These are phyloP conservation scores for Remersonia thermophila DNA, from an alignment of 2,329 filamentous ascomycete genomes.

Conservation along the genomic window DNA sequence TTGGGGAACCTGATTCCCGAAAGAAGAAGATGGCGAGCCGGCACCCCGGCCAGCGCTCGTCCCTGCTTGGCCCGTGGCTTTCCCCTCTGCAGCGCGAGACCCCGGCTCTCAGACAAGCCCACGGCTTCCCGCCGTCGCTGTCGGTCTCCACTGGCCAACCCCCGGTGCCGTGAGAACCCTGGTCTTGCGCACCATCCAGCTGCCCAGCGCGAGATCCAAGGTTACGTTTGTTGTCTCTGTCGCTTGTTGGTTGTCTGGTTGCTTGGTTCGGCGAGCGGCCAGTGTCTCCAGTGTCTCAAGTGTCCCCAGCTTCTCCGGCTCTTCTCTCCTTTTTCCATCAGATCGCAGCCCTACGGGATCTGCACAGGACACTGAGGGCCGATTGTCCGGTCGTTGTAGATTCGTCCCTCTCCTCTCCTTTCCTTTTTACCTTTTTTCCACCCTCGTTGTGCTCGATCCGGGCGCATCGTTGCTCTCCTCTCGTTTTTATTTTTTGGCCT, in stretches of 20 bases:
- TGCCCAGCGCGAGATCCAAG: too few species aligned
- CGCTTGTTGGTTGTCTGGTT: too few species aligned
- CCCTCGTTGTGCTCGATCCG: not conserved
- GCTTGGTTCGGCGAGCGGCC: too few species aligned
- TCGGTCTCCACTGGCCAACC: too few species aligned
- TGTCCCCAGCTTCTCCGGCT: not conserved
- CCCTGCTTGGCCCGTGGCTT: not conserved
- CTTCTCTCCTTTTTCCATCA: not conserved
- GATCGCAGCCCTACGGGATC: not conserved
- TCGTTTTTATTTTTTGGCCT: not conserved
- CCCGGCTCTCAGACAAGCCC: too few species aligned
- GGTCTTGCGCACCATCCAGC: too few species aligned
- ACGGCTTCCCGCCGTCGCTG: too few species aligned
- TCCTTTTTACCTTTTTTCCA: not conserved
- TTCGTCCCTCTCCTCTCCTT: not conserved
- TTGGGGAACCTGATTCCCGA: conserved; percentile 11
- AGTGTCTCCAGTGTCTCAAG: too few species aligned
- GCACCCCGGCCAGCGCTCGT: not conserved
- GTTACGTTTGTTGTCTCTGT: too few species aligned
- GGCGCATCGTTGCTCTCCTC: not conserved
- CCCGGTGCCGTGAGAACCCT: too few species aligned
- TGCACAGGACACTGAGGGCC: not conserved
- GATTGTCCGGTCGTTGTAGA: not conserved
- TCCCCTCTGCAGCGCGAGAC: too few species aligned
- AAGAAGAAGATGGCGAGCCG: conserved; percentile 8